Evolutionary conservation across 768 basidiomycete species (phyloP).

Genomic region (Pulveroboletus ravenelii): DNA sequence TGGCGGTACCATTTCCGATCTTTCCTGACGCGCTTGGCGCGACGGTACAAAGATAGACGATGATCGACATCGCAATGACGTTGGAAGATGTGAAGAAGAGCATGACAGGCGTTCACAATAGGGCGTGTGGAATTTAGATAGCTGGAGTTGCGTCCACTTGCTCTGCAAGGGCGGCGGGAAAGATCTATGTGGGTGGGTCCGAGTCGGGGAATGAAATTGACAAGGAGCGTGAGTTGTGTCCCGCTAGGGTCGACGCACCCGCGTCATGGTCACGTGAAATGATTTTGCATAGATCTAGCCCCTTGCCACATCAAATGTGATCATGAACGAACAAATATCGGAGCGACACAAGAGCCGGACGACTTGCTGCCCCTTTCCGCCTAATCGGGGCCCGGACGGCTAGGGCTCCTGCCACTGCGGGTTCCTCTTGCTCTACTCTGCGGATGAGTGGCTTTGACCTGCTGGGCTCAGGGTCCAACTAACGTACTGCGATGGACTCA

Average conservation of each 20-base stretch:
- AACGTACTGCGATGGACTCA: no score
- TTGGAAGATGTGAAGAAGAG: constrained; percentile 4
- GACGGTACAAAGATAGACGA: constrained; percentile 10
- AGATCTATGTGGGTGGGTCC: background rate
- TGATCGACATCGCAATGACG: constrained; percentile 8
- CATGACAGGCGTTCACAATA: constrained; percentile 2
- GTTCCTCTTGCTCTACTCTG: no score
- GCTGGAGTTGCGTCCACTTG: constrained; percentile 1
- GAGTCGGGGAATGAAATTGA: background rate
- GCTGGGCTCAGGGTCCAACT: no score
- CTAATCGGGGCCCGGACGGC: no score
- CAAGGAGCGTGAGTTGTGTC: no score
- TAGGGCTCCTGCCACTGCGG: no score
- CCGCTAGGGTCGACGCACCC: background rate
- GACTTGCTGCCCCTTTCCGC: no score
- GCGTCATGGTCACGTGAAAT: constrained; percentile 21
- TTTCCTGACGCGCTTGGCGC: constrained; percentile 8
- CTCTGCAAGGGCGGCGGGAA: constrained; percentile 13
- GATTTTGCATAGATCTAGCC: constrained; percentile 14
- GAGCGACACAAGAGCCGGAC: no score
- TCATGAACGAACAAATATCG: no score
- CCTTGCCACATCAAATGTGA: no score
- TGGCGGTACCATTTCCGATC: background rate
- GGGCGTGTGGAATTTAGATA: background rate
- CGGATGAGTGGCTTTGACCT: no score